phyloP scores from a whole-genome alignment of 768 basidiomycete genomes.

The Podaxis sp. region DNA sequence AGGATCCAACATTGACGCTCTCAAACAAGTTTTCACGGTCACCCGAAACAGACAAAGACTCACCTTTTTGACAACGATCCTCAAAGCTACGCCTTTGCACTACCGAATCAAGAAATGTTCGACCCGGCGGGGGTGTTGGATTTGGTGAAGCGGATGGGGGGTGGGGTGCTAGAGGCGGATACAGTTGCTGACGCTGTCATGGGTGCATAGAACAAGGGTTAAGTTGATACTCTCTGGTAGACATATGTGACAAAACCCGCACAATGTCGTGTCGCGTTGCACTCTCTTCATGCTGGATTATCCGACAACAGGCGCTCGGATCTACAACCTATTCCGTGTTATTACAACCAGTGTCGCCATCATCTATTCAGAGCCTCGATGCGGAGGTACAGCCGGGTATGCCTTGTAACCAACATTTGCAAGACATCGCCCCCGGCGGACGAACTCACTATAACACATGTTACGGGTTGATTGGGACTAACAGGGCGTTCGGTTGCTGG shows the following conservation, averaged over 20 bases:
- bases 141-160: background rate
- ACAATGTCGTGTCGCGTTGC: background rate
- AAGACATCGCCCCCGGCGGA: background rate
- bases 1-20: background rate
- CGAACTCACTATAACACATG: background rate
- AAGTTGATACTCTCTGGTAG: background rate
- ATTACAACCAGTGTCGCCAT: background rate
- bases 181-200: background rate
- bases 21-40: background rate
- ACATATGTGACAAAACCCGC: background rate
- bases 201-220: background rate
- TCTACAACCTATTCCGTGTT: background rate
- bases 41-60: background rate
- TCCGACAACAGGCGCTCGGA: background rate
- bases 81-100: background rate
- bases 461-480: background rate
- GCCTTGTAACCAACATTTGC: background rate
- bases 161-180: background rate
- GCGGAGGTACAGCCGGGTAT: background rate
- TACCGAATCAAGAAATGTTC: background rate
- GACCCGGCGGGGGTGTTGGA: background rate
- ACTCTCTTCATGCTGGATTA: background rate
- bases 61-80: background rate
- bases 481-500: background rate
- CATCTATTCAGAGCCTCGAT: background rate